Conservation (phyloP, 108 stramenopile species). For the Skeletonema menzelii region DNA sequence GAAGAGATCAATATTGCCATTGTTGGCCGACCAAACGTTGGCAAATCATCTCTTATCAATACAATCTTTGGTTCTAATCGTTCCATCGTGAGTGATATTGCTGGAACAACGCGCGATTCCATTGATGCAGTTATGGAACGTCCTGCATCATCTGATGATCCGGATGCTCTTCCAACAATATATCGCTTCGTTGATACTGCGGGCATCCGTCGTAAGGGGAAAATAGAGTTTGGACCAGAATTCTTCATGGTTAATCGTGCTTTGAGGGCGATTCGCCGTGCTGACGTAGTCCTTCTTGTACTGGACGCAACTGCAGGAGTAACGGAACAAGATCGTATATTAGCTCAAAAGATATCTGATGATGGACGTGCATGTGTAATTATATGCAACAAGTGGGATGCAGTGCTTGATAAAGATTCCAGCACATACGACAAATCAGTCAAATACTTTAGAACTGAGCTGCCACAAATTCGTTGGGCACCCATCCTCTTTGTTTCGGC, state of each 20-base stretch:
- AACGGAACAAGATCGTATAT: slow-evolving; percentile 92
- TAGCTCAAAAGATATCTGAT: slow-evolving; percentile 91
- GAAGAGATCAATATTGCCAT: slow-evolving; percentile 94
- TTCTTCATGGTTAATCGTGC: slow-evolving; percentile 99
- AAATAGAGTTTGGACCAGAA: slow-evolving; percentile 94
- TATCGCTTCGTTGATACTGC: slow-evolving; percentile 98
- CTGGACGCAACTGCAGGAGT: slow-evolving; percentile 96
- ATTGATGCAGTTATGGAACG: slow-evolving; percentile 95
- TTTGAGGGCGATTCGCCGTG: slow-evolving; percentile 91
- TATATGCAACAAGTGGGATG: slow-evolving; percentile 98
- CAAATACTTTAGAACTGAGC: slow-evolving; percentile 85
- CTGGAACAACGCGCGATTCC: slow-evolving; percentile 98
- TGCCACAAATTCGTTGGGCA: slow-evolving; percentile 93
- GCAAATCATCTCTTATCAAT: slow-evolving; percentile 94
- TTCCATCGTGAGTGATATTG: slow-evolving; percentile 93
- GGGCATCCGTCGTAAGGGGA: slow-evolving; percentile 95
- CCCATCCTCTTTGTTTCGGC: slow-evolving; percentile 96
- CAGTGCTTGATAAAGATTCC: slow-evolving; percentile 93
- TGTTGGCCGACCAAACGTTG: slow-evolving; percentile 97
- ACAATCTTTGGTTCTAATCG: slow-evolving; percentile 86
- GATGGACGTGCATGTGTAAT: slow-evolving; percentile 97
- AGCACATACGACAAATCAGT: slow-evolving; percentile 81
- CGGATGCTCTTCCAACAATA: slow-evolving; percentile 60
- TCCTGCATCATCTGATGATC: slow-evolving; percentile 53
- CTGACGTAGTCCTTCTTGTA: slow-evolving; percentile 93